A percentile compares a stretch with the other conserved stretches of the same genome.
These are phyloP conservation scores for sunflower (Helianthus annuus) DNA, from an alignment of 129 eudicot species.

Conservation along the genomic window HanXRQr2.0-SUNRISE NC_035442.2:107218997-107219496, in stretches of 20 bases:
- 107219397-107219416: not conserved
- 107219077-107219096: conserved; percentile 67
- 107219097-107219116: conserved; percentile 85
- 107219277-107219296: not conserved
- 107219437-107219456: conserved; percentile 52
- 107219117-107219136: conserved; percentile 83
- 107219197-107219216: conserved; percentile 75
- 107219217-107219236: conserved; percentile 64
- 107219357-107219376: not conserved
- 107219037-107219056: conserved; percentile 9
- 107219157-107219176: conserved; percentile 57
- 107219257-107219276: not conserved
- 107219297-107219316: not conserved
- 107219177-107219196: conserved; percentile 73
- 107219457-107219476: conserved; percentile 55
- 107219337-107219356: not conserved
- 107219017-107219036: conserved; percentile 6
- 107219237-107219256: conserved; percentile 9
- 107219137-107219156: conserved; percentile 90
- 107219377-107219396: not conserved
- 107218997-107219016: not conserved
- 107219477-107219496: conserved; percentile 83
- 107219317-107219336: not conserved
- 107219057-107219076: conserved; percentile 9
- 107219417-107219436: conserved; percentile 9